Evolutionary conservation across 2,329 filamentous ascomycete genomes (phyloP).

Genomic region (Botrytis byssoidea): DNA sequence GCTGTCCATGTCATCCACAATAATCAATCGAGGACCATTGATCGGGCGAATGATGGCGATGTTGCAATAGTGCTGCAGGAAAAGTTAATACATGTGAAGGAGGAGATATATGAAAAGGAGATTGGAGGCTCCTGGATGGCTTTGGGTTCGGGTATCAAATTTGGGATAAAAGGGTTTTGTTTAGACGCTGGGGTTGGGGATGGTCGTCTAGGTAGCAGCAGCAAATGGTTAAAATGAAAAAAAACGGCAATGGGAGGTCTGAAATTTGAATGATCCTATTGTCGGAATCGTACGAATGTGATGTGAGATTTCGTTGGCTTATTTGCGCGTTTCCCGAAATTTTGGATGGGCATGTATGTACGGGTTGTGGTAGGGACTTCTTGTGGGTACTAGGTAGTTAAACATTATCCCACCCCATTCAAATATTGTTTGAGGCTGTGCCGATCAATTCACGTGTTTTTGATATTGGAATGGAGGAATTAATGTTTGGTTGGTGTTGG

Average conservation of each 20-base stretch:
- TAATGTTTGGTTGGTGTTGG: not conserved
- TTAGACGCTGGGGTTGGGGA: not conserved
- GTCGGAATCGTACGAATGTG: not conserved
- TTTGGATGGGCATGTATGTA: not conserved
- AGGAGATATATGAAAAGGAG: constrained; percentile 1
- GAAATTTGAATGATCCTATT: not conserved
- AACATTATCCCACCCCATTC: not conserved
- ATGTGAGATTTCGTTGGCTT: not conserved
- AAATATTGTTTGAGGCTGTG: not conserved
- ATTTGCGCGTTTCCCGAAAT: not conserved
- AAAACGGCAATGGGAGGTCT: not conserved
- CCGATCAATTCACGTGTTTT: not conserved
- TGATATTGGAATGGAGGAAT: not conserved
- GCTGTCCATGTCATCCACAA: not conserved
- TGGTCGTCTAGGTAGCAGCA: constrained; percentile 10
- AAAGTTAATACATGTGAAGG: not conserved
- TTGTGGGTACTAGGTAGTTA: not conserved
- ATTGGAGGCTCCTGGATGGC: constrained; percentile 1
- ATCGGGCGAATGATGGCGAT: not conserved
- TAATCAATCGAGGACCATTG: not conserved
- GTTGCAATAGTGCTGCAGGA: not conserved
- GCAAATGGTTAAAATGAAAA: not conserved
- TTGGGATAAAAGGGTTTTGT: not conserved
- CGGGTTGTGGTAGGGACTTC: no score
- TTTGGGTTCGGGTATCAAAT: not conserved